phyloP scores from a whole-genome alignment of 306 rosid genomes.

The Quercus glauca region DNA sequence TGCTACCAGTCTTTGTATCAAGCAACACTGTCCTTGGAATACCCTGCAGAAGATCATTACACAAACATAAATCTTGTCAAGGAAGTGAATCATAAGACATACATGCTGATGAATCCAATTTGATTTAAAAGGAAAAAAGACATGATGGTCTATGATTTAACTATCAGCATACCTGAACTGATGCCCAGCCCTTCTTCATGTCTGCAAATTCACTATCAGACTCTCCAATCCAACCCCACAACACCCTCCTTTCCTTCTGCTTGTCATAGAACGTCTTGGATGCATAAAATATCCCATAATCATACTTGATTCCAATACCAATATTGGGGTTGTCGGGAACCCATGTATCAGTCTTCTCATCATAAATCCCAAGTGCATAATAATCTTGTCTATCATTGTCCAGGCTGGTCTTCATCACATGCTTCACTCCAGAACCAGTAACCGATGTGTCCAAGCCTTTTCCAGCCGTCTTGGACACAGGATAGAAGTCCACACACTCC shows the following conservation, averaged over 20 bases:
- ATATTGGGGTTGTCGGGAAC: slow-evolving; percentile 45
- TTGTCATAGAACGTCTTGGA: slow-evolving; percentile 78
- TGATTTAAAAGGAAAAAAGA: background rate
- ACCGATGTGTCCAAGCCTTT: slow-evolving; percentile 60
- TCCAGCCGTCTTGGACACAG: slow-evolving; percentile 37
- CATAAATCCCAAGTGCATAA: slow-evolving; percentile 69
- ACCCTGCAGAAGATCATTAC: slow-evolving; percentile 33
- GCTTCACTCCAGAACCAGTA: slow-evolving; percentile 56
- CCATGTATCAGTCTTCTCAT: slow-evolving; percentile 55
- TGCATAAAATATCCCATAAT: slow-evolving; percentile 77
- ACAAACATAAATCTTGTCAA: background rate
- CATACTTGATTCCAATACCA: slow-evolving; percentile 76
- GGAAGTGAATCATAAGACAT: background rate
- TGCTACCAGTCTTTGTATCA: slow-evolving; percentile 63
- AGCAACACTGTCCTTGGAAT: slow-evolving; percentile 73
- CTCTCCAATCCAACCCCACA: slow-evolving; percentile 96
- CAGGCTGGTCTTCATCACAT: slow-evolving; percentile 73
- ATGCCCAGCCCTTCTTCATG: slow-evolving; percentile 86
- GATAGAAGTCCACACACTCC: slow-evolving; percentile 88
- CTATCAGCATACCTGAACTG: slow-evolving; percentile 50
- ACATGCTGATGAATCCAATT: background rate
- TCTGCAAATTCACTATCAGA: slow-evolving; percentile 83
- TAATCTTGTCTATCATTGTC: slow-evolving; percentile 78
- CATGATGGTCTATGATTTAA: background rate
- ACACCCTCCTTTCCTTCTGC: slow-evolving; percentile 53